Evolutionary conservation across 345 rosid species (phyloP).

Genomic region (Ceriops zippeliana): DNA sequence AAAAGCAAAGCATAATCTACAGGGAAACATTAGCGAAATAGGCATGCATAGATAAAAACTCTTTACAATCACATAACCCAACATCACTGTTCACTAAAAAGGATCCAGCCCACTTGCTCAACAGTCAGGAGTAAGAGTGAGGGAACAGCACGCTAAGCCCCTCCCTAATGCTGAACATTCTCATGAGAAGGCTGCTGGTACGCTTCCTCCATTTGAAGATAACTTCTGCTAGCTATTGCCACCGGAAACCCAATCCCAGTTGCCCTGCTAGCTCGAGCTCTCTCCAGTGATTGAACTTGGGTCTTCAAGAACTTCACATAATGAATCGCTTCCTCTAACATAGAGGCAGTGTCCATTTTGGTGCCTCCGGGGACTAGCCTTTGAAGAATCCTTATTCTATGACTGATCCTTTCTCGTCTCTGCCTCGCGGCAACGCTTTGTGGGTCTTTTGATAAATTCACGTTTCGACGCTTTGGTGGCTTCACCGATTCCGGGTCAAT

Average conservation of each 20-base stretch:
- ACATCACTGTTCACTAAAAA: background rate
- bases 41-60: conserved; percentile 1
- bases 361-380: conserved; percentile 75
- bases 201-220: conserved; percentile 22
- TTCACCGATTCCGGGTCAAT: conserved; percentile 64
- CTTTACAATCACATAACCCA: conserved; percentile 10
- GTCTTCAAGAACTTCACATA: conserved; percentile 69
- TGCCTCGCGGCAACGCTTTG: conserved; percentile 71
- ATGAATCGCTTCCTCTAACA: conserved; percentile 71
- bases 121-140: too few relatives aligned
- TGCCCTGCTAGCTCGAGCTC: conserved; percentile 30
- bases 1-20: conserved; percentile 4
- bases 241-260: conserved; percentile 38
- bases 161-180: conserved; percentile 23
- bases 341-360: conserved; percentile 76
- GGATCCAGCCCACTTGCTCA: background rate
- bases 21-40: background rate
- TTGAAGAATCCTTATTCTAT: conserved; percentile 60
- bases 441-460: conserved; percentile 69
- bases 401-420: conserved; percentile 65
- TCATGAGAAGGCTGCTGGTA: conserved; percentile 13
- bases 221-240: conserved; percentile 30
- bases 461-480: conserved; percentile 62
- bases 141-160: conserved; percentile 3
- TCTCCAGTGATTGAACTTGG: conserved; percentile 58